A percentile compares a stretch with the other conserved stretches of the same genome.
Evolutionary conservation across 1,139 yeast species (phyloP).

Genomic region (Komagataea norvegica): DNA sequence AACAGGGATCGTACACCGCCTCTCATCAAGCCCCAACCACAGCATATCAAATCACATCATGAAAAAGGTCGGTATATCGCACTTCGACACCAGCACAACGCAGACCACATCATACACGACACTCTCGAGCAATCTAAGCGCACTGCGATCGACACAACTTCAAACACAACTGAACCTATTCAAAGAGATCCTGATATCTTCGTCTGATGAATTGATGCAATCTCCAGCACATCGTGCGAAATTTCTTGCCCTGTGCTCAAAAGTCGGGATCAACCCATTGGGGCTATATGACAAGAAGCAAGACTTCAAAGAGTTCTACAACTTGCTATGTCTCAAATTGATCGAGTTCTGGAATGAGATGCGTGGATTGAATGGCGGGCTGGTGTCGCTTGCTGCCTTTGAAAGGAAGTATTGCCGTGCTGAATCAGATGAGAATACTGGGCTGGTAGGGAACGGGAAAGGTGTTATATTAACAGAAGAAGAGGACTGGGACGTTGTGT

Average conservation of each 20-base stretch:
- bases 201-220: conserved; percentile 8
- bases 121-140: conserved; percentile 6
- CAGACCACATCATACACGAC: conserved; percentile 6
- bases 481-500: conserved; percentile 9
- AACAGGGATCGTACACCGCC: too few relatives aligned
- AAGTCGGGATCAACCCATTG: conserved; percentile 11
- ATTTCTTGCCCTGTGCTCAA: conserved; percentile 8
- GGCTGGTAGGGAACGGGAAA: neutral
- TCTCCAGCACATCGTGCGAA: conserved; percentile 9
- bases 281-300: conserved; percentile 5
- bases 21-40: too few relatives aligned
- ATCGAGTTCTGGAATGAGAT: conserved; percentile 12
- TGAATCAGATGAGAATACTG: neutral
- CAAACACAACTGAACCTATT: conserved; percentile 8
- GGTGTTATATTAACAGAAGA: conserved; percentile 1
- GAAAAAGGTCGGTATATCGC: conserved; percentile 10
- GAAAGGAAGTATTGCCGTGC: conserved; percentile 6
- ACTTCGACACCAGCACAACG: conserved; percentile 5
- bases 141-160: conserved; percentile 6
- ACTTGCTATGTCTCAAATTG: conserved; percentile 6
- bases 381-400: conserved; percentile 6
- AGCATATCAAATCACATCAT: too few relatives aligned
- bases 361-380: conserved; percentile 10
- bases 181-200: conserved; percentile 10
- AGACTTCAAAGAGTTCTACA: conserved; percentile 10